These are phyloP conservation scores for Chenopodium quinoa DNA, from an alignment of 148 eudicot genomes.

Conservation along the genomic window DNA sequence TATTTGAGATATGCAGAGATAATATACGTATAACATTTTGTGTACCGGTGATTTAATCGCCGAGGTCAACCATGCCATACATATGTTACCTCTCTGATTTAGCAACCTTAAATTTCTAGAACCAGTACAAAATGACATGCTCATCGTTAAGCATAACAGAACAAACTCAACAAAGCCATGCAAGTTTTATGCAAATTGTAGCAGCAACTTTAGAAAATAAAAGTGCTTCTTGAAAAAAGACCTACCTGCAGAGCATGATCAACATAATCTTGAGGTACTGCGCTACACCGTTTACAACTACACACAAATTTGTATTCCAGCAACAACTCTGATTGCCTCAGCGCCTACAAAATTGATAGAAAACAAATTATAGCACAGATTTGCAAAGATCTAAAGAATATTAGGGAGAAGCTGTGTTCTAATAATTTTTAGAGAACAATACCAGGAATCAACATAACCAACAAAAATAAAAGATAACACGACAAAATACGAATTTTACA, in stretches of 20 bases:
- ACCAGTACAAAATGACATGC: not conserved
- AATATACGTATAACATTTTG: not conserved
- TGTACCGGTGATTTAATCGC: not conserved
- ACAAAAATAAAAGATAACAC: not conserved
- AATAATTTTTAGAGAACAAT: not conserved
- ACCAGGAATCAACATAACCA: not conserved
- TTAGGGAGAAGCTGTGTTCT: not conserved
- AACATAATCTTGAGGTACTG: constrained; percentile 41
- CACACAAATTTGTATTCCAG: constrained; percentile 55
- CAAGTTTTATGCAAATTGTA: not conserved
- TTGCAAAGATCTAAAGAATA: not conserved
- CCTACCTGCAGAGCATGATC: constrained; percentile 55
- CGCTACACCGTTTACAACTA: constrained; percentile 51
- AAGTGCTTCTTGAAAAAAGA: not conserved
- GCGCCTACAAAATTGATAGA: constrained; percentile 30
- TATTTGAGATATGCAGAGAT: no score
- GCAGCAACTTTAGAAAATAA: not conserved
- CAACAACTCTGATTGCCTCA: constrained; percentile 63
- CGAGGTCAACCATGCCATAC: not conserved
- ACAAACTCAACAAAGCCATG: not conserved
- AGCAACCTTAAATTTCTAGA: not conserved
- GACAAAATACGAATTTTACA: not conserved
- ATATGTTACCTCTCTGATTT: not conserved
- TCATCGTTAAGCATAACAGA: not conserved
- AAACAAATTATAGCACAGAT: not conserved